Percentiles rank a stretch among this genome's conserved stretches.
Evolutionary conservation across 1,284 basidiomycete genomes (phyloP).

Genomic region (Tremellales sp.): DNA sequence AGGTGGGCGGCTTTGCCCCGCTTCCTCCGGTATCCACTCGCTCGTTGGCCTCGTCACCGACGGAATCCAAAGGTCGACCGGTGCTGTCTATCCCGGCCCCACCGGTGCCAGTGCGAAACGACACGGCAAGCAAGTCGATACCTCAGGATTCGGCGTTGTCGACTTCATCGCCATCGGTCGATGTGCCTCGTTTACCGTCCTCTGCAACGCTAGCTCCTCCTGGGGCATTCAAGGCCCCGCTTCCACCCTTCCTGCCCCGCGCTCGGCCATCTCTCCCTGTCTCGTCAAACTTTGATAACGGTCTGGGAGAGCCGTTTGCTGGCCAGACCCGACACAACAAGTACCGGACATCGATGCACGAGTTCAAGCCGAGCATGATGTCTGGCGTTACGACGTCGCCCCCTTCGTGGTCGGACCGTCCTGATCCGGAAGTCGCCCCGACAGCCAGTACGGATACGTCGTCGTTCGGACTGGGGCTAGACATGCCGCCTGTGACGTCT

Average conservation of each 20-base stretch:
- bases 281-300: conserved; percentile 13
- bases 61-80: conserved; percentile 22
- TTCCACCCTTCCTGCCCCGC: conserved; percentile 13
- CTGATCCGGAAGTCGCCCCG: neutral
- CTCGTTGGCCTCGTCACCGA: too few relatives aligned
- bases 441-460: neutral
- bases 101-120: conserved; percentile 25
- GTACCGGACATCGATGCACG: conserved; percentile 40
- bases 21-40: too few relatives aligned
- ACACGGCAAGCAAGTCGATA: conserved; percentile 3
- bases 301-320: conserved; percentile 2
- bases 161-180: neutral
- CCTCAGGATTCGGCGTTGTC: conserved; percentile 10
- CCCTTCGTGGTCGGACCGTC: conserved; percentile 7
- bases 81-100: conserved; percentile 25
- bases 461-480: conserved; percentile 27
- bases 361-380: conserved; percentile 20
- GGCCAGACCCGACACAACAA: conserved; percentile 20
- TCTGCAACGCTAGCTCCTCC: conserved; percentile 20
- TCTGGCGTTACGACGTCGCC: conserved; percentile 13
- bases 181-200: neutral
- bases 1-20: conserved; percentile 11
- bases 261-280: conserved; percentile 32
- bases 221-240: conserved; percentile 23
- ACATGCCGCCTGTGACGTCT: conserved; percentile 19